Conservation (phyloP, 768 basidiomycete genomes). For the Kwoniella heveanensis region DNA sequence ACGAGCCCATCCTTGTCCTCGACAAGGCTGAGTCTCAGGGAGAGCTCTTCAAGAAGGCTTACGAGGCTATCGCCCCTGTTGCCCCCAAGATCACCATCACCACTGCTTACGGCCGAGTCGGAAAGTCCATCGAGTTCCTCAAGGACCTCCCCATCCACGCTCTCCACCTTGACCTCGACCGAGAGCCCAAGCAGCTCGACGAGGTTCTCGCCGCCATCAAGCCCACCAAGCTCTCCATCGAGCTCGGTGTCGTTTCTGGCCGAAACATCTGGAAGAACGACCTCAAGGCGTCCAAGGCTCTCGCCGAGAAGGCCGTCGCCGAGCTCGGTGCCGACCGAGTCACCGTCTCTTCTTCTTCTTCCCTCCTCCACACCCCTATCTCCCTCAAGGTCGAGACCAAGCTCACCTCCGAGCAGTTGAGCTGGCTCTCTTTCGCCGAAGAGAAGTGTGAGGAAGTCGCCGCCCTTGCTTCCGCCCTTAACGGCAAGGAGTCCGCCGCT, state of each 20-base stretch:
- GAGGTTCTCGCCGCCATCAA: conserved; percentile 79
- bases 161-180: conserved; percentile 95
- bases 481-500: conserved; percentile 76
- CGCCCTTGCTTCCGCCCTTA: conserved; percentile 77
- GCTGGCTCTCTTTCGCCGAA: conserved; percentile 97
- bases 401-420: conserved; percentile 82
- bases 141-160: conserved; percentile 89
- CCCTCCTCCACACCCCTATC: conserved; percentile 96
- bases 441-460: conserved; percentile 95
- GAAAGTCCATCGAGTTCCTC: conserved; percentile 81
- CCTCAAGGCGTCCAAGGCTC: conserved; percentile 76
- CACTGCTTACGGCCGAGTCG: conserved; percentile 96
- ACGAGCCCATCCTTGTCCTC: conserved; percentile 93
- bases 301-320: conserved; percentile 80
- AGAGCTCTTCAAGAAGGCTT: conserved; percentile 76
- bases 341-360: conserved; percentile 92
- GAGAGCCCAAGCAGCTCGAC: conserved; percentile 86
- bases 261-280: conserved; percentile 99
- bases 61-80: conserved; percentile 75
- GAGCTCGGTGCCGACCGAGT: conserved; percentile 79
- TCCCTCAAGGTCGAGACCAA: conserved; percentile 90
- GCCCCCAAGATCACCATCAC: conserved; percentile 91
- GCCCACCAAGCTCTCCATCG: conserved; percentile 75
- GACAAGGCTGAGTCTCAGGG: conserved; percentile 77
- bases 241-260: conserved; percentile 93